Base-by-base conservation (phyloP, 1,284 basidiomycete species). In the Sanghuangporus baumii region DNA sequence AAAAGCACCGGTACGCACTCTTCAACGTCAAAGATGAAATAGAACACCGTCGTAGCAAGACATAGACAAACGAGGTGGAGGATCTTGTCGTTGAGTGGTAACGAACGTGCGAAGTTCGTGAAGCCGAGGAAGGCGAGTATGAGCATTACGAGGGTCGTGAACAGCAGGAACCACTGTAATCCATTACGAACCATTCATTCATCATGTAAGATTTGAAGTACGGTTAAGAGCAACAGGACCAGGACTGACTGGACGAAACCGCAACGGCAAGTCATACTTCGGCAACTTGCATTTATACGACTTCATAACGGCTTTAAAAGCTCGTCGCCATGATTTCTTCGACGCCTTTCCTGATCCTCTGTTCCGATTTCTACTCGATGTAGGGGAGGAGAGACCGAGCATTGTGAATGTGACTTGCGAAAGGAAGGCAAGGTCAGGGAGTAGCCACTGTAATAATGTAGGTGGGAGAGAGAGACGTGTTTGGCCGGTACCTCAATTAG, bases 21-120 rank as follows among this genome's bases (percentile, higher is more conserved):
- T 66, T 95, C 92, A 11, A 94, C 87, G 67, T 93, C 91, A 64
- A 91, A 85, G 55, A 94, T 92, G 70, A 91, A 90, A 73, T 93
- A 96, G 74, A 94, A 94, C 6, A 93, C 81, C 5, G 76, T 85
- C 0, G 93, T 94, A 0, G 93, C 91, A 36, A 90, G 66, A 64
- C 79, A 79, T 68, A 96, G 88, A 72, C 91, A 93, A 23, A 92
- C 70, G 71, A 96, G 94, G 70, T 93, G 94, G 34, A 94, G 75
- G 12, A 94, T 69, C 75, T 94, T 94, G 82, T 91, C 89, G 71
- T 91, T 91, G 16, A 94, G 72, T 0, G 89, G 89, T 9, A 94
- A 72, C 3, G 82, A 74, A 64, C 79, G 78, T 18, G 84, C 78
- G 67, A 88, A 77, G 73, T 89, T 83, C 26, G 90, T 89, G 73